These are phyloP conservation scores for Arthroderma sp. DNA, from an alignment of 2,329 filamentous ascomycete genomes.

Conservation along the genomic window DNA sequence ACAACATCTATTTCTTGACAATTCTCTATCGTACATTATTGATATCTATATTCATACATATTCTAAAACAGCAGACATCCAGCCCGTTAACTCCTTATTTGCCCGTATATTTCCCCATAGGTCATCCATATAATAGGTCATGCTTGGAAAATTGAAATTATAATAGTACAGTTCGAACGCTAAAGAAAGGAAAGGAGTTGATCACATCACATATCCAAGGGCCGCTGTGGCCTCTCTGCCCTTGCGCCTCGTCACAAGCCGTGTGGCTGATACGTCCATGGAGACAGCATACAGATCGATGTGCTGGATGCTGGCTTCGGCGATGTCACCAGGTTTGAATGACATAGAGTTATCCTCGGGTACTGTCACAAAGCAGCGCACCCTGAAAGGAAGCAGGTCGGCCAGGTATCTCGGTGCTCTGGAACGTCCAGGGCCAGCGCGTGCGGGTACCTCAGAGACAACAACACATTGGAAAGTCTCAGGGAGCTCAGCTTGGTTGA, in stretches of 20 bases:
- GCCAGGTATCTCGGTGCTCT: slow-evolving; percentile 7
- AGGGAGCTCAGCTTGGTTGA: slow-evolving; percentile 39
- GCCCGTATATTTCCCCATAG: no score
- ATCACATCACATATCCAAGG: slow-evolving; percentile 2
- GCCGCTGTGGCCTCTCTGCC: slow-evolving; percentile 3
- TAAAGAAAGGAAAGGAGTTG: no score
- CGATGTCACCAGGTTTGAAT: slow-evolving; percentile 11
- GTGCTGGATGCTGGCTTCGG: slow-evolving; percentile 10
- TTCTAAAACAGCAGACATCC: no score
- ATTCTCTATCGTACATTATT: no score
- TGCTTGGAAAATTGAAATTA: no score
- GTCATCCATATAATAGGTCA: no score
- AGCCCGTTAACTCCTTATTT: no score
- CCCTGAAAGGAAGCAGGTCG: slow-evolving; percentile 11
- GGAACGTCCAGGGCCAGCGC: slow-evolving; percentile 10
- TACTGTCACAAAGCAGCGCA: slow-evolving; percentile 10
- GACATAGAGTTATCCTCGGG: slow-evolving; percentile 1
- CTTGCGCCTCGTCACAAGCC: slow-evolving; percentile 8
- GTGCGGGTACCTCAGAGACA: slow-evolving; percentile 20
- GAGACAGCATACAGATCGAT: slow-evolving; percentile 11
- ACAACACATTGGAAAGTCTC: slow-evolving; percentile 30
- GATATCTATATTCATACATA: no score
- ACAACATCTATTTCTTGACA: no score
- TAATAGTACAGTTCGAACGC: no score
- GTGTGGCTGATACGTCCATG: slow-evolving; percentile 7